Evolutionary conservation across 495 filamentous ascomycete species (phyloP).

Genomic region (Penicillium subrubescens): DNA sequence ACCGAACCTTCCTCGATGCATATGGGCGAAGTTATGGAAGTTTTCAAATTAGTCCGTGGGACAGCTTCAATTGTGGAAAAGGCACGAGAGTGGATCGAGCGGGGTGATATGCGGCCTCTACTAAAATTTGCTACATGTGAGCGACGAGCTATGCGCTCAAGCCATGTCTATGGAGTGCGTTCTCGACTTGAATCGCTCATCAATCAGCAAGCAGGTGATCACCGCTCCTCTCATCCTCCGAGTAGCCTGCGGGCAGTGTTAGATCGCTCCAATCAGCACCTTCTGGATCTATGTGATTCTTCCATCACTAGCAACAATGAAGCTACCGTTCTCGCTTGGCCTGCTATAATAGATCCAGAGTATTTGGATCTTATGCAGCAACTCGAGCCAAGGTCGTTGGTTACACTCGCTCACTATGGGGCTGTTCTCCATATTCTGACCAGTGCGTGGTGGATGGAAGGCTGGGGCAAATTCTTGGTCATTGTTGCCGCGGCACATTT

Average conservation of each 20-base stretch:
- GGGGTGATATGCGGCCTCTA: neutral
- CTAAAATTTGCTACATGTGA: neutral
- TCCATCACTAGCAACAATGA: neutral
- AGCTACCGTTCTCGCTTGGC: neutral
- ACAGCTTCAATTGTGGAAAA: neutral
- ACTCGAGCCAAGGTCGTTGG: neutral
- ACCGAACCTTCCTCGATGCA: neutral
- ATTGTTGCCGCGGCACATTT: neutral
- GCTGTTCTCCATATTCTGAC: neutral
- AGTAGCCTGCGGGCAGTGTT: neutral
- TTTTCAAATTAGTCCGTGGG: neutral
- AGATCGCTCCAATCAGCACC: neutral
- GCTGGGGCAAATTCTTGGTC: neutral
- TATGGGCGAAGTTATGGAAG: neutral
- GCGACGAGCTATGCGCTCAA: neutral
- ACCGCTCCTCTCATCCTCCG: neutral
- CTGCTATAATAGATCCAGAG: neutral
- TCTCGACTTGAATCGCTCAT: neutral
- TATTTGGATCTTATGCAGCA: neutral
- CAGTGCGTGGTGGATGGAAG: neutral
- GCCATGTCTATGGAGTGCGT: neutral
- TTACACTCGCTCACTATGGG: neutral
- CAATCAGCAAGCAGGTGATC: neutral
- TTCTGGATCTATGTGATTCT: neutral
- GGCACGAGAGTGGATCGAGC: neutral